Percentiles rank a stretch among this genome's conserved stretches.
Conservation (phyloP, 805 yeast species). For the Ogataea wickerhamii region DNA sequence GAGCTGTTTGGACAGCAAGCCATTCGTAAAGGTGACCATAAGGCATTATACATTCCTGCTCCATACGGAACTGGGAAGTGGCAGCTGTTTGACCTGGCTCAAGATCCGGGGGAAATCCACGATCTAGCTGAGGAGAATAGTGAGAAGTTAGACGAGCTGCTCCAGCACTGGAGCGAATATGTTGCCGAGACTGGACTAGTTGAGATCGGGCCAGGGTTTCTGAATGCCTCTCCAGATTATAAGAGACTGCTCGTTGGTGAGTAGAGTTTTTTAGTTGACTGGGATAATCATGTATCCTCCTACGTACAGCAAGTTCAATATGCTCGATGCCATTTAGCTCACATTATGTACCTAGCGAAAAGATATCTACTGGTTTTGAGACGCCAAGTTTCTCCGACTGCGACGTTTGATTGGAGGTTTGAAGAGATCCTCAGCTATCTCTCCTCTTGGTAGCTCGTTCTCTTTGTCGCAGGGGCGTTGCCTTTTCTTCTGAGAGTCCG, state of each 20-base stretch:
- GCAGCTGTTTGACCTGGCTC: conserved; percentile 42
- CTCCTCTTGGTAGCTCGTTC: no score
- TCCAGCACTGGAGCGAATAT: conserved; percentile 48
- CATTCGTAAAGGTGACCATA: conserved; percentile 45
- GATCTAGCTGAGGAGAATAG: conserved; percentile 39
- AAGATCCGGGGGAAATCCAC: conserved; percentile 45
- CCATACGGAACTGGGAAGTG: conserved; percentile 48
- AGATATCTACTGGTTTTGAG: no score
- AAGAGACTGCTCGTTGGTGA: neutral
- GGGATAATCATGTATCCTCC: no score
- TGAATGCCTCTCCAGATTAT: neutral
- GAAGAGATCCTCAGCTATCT: no score
- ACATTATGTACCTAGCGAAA: no score
- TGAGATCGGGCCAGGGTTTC: conserved; percentile 22
- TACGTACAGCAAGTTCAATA: no score
- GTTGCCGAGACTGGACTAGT: conserved; percentile 50
- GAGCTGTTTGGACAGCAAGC: conserved; percentile 58
- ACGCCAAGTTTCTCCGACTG: no score
- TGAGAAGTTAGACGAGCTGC: conserved; percentile 38
- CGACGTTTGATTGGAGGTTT: no score
- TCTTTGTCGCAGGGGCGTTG: no score
- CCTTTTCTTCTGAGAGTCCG: no score
- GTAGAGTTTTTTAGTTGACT: no score
- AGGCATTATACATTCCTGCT: conserved; percentile 46
- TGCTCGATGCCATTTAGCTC: no score